Base-by-base conservation (phyloP, 2,329 filamentous ascomycete species). In the Volutella citrinella region DNA sequence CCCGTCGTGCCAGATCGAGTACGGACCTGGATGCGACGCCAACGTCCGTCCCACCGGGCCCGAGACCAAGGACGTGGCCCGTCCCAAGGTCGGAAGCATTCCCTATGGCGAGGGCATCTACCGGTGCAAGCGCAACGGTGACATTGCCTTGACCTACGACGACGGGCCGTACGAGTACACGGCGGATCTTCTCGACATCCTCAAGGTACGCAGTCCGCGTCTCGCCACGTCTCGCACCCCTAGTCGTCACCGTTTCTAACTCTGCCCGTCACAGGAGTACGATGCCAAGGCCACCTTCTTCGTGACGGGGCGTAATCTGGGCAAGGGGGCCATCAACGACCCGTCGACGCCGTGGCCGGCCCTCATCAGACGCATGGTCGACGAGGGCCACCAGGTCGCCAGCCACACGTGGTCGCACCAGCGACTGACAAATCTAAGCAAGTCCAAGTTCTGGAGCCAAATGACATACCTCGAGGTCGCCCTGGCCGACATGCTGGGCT, bases 1-100 rank as follows among this genome's bases (percentile, higher is more conserved):
- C 14, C 80, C 80, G 3, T 71, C 78, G 33, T 84, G 80, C 51
- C 69, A 77, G 52, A 75, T 80, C 48, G 59, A 71, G 44, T 80
- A 76, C 45, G 76, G 76, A n/a, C 66, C 77, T 14, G 70, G 60
- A 5, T 84, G 80, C 45, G 78, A 82, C 44, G 78, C 72, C 33
- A 81, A 82, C 45, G 64, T 47, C 68, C 76, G 31, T 40, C 70
- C 43, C 4, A 38, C 41, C 1, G 80, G 80, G 3, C 61, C 65
- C 8, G 73, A 78, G 38, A 83, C 79, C 1, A 66, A 68, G 4
- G 61, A 58, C 2, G 56, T 81, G 27, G 53, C 67, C 14, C 70
- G 80, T 8, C 64, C 74, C 3, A 66, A 73, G 27, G 41, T 76
- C 3, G 80, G 80, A 11, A 59, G 43, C 5, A 63, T 82, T 4